phyloP scores from a whole-genome alignment of 2,329 filamentous ascomycete species.

The Dendrostoma leiphaemia region DNA sequence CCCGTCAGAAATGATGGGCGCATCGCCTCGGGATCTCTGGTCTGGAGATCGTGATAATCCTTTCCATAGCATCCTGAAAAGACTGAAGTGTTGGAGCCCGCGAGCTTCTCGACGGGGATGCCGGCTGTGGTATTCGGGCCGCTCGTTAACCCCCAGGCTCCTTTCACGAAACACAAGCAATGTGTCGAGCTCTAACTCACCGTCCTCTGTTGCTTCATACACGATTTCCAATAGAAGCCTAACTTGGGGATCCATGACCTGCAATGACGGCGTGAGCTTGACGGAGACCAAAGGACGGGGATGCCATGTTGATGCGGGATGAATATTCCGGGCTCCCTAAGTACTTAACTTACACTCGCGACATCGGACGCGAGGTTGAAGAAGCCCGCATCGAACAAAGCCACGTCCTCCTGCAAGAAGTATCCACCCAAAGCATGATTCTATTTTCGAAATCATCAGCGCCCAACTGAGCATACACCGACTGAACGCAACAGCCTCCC shows the following conservation, averaged over 20 bases:
- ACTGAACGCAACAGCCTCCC: not conserved
- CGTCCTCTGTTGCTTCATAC: constrained; percentile 29
- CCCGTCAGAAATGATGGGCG: constrained; percentile 25
- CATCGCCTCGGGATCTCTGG: constrained; percentile 32
- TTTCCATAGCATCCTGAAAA: constrained; percentile 31
- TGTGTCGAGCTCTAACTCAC: constrained; percentile 18
- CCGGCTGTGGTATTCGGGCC: constrained; percentile 22
- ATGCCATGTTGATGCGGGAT: too few species aligned
- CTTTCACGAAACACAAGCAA: too few species aligned
- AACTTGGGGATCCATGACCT: constrained; percentile 31
- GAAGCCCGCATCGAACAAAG: constrained; percentile 28
- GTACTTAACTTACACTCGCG: constrained; percentile 21
- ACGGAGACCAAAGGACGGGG: too few species aligned
- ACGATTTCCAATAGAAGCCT: constrained; percentile 30
- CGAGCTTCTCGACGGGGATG: constrained; percentile 26
- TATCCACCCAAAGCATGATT: constrained; percentile 21
- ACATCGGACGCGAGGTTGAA: constrained; percentile 29
- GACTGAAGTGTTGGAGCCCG: constrained; percentile 27
- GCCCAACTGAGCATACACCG: too few species aligned
- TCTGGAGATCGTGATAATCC: constrained; percentile 27
- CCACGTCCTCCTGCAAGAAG: constrained; percentile 27
- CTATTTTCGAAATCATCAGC: too few species aligned
- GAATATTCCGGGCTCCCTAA: too few species aligned
- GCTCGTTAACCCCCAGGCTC: too few species aligned
- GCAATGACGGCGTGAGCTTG: not conserved